Conservation (phyloP, 805 yeast species). For the Candida stauntonica region DNA sequence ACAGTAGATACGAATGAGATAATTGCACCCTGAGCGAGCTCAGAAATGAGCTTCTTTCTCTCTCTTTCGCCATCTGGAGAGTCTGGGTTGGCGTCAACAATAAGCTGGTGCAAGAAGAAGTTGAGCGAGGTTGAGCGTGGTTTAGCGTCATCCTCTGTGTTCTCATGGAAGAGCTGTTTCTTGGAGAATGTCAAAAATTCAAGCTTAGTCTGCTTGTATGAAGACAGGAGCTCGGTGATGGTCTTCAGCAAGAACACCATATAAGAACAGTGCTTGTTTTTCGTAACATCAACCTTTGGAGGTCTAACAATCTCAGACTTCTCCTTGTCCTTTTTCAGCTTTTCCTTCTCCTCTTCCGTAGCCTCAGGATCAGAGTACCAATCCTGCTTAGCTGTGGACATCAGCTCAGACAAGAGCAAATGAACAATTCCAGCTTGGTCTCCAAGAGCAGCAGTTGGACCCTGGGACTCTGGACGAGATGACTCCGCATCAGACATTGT, state of each 20-base stretch:
- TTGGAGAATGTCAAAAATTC: slow-evolving; percentile 79
- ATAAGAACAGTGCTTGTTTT: slow-evolving; percentile 58
- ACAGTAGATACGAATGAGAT: slow-evolving; percentile 59
- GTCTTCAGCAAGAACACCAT: slow-evolving; percentile 64
- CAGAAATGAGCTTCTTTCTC: slow-evolving; percentile 54
- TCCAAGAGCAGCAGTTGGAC: slow-evolving; percentile 13
- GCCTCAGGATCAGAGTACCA: slow-evolving; percentile 36
- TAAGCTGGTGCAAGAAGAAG: slow-evolving; percentile 68
- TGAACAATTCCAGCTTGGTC: slow-evolving; percentile 58
- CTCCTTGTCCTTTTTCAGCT: slow-evolving; percentile 29
- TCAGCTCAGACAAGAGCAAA: slow-evolving; percentile 58
- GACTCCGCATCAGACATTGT: slow-evolving; percentile 21
- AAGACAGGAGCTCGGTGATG: slow-evolving; percentile 65
- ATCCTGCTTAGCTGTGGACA: slow-evolving; percentile 41
- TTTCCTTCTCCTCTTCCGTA: slow-evolving; percentile 25
- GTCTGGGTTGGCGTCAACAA: slow-evolving; percentile 43
- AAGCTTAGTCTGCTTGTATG: slow-evolving; percentile 76
- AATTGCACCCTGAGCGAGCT: slow-evolving; percentile 57
- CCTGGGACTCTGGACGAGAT: neutral
- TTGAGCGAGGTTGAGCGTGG: slow-evolving; percentile 78
- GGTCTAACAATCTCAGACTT: slow-evolving; percentile 23
- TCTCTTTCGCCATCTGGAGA: slow-evolving; percentile 37
- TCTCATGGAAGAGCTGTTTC: slow-evolving; percentile 33
- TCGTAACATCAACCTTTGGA: slow-evolving; percentile 34
- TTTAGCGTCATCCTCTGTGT: slow-evolving; percentile 38